Base-by-base conservation (phyloP, 129 eudicot species). In the Sambucus nigra region DNA sequence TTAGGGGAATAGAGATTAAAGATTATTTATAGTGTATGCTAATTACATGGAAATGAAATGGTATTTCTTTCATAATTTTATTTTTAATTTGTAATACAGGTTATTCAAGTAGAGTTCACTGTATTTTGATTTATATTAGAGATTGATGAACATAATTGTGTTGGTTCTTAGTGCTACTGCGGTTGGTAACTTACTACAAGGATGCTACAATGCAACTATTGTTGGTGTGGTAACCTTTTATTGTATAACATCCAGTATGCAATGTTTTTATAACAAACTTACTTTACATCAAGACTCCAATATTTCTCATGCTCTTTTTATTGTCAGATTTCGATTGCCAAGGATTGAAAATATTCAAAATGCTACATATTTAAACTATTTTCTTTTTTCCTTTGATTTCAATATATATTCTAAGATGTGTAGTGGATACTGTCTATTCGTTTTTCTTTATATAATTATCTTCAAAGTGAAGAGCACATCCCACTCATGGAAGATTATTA, bases 201-300 rank as follows among this genome's bases (percentile, higher is more conserved):
- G 96, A 72, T 86, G 93, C 93, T 87, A 86, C 57, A 79, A 76
- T 65, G 95, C 95, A 25, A 73, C 84, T 19, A 82, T 82, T 48
- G 88, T 88, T 42, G 96, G n/a, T n/a, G n/a, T n/a, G n/a, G 96
- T 87, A 73, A 54, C 22, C 22, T 44, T 57, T 15, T 19, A 12
- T 35, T 29, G n/a, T n/a, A 23, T 20, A 17, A 5, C 9, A 32
- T 25, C 25, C 31, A 4, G 25, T 29, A 18, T 10, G n/a, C 15
- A 11, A 6, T 33, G 32, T 55, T 14, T 22, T 29, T 55, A 12
- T 13, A 17, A 26, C 23, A 3, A 11, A n/a, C 15, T 33, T 4
- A 1, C 47, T 50, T 47, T 12, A n/a, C n/a, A n/a, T n/a, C n/a
- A n/a, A n/a, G n/a, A n/a, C n/a, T n/a, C n/a, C n/a, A n/a, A n/a